These are phyloP conservation scores for Skeletonema marinoi DNA, from an alignment of 108 stramenopile species.

Conservation along the genomic window DNA sequence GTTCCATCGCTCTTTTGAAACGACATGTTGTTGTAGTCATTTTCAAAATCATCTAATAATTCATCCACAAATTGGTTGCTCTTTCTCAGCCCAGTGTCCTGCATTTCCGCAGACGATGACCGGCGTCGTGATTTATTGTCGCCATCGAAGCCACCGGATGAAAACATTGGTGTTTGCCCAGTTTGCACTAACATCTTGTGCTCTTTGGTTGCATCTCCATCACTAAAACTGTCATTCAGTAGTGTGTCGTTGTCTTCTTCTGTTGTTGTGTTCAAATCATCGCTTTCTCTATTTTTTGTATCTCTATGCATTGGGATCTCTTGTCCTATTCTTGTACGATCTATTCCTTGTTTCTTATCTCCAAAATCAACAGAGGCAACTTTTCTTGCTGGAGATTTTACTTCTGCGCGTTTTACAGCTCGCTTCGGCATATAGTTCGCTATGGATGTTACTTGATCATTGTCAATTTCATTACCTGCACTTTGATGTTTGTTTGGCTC, in stretches of 20 bases:
- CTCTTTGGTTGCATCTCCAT: slow-evolving; percentile 18
- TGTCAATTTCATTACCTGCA: neutral
- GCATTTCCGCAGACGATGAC: neutral
- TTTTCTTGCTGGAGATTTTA: neutral
- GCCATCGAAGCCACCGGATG: slow-evolving; percentile 16
- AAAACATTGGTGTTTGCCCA: slow-evolving; percentile 7
- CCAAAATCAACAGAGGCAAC: neutral
- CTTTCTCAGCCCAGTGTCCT: neutral
- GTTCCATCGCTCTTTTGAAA: neutral
- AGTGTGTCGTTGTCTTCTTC: slow-evolving; percentile 18
- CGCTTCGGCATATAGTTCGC: neutral
- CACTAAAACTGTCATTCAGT: slow-evolving; percentile 6
- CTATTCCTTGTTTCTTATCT: neutral
- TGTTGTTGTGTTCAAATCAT: neutral
- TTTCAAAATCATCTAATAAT: neutral
- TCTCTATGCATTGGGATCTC: neutral
- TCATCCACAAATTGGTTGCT: neutral
- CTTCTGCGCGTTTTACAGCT: too few relatives aligned
- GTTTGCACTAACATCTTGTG: slow-evolving; percentile 14
- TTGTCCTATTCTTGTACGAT: neutral
- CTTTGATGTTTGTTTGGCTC: neutral
- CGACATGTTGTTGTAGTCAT: neutral
- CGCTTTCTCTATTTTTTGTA: neutral
- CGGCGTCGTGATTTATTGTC: neutral
- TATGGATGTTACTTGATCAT: neutral